Evolutionary conservation across 257 asterid genomes (phyloP), one percentile per base, ranked within the genome.

Genomic region (Capsicum rhomboideum): DNA sequence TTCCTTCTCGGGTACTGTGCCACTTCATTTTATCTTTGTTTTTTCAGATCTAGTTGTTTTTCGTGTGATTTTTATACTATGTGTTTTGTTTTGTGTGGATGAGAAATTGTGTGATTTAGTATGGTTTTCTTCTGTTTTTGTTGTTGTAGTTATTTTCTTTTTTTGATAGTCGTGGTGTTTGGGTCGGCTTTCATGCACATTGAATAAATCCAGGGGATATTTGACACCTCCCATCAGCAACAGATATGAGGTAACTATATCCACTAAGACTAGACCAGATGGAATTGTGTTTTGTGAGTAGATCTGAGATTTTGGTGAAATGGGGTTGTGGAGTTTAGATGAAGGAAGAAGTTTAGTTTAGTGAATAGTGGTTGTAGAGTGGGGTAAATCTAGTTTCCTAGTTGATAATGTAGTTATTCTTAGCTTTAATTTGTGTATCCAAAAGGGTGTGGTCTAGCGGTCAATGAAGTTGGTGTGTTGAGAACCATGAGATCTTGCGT

Each of bases 1-100:
- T 40, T 67, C 59, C 64, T 10, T 82, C 93, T 78, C 91, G 93
- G 93, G 96, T 67, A 67, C 16, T 67, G 28, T 67, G 46, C 77
- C 14, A 3, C 18, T 63, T 63, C n/a, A 67, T 53, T 72, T 61
- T 83, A 61, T 72, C 40, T 34, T 34, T 34, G 40, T 80, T 69
- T 86, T 58, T 28, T 28, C 86, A 84, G 86, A 84, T 84, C 83
- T 75, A 84, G 53, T 82, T 69, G 21, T 71, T 71, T 56, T 23
- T 79, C 3, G 75, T 28, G 68, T 78, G 52, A 10, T 75, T 67
- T n/a, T 68, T 12, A n/a, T 79, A 34, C 40, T 34, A 34, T 40
- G 16, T 67, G 3, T 67, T 10, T 61, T 16, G 18, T 26, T 16
- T 1, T 77, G 59, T 49, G 80, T 74, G 40, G 58, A 74, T 8